Evolutionary conservation across 306 rosid genomes (phyloP).

Genomic region (Gastrolobium villosum): DNA sequence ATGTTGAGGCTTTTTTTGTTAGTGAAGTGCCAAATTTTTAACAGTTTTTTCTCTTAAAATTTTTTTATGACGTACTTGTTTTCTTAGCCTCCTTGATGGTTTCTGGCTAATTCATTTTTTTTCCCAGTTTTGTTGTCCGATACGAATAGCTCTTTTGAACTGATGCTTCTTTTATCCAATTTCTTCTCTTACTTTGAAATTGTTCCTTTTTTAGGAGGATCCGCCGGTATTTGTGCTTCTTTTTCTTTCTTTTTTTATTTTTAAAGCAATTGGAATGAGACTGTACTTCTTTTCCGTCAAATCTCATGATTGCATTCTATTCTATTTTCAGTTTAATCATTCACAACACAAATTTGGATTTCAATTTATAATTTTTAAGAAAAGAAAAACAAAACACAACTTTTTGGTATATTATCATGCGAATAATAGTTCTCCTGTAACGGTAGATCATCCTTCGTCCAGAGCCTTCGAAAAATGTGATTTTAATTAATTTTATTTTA

Average conservation of each 20-base stretch:
- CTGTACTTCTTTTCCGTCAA: background rate
- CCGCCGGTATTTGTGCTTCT: background rate
- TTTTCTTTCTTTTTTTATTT: background rate
- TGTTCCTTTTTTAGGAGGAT: background rate
- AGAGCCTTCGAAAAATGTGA: too few species aligned
- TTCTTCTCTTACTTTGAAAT: background rate
- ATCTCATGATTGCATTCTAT: too few species aligned
- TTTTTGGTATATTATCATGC: background rate
- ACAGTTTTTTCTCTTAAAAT: background rate
- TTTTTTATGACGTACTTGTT: background rate
- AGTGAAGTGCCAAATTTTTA: background rate
- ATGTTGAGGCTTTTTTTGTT: background rate
- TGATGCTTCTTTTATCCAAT: background rate
- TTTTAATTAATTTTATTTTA: too few species aligned
- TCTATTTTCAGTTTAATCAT: too few species aligned
- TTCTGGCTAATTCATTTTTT: background rate
- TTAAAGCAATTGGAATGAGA: background rate
- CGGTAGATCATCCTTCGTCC: too few species aligned
- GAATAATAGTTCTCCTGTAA: too few species aligned
- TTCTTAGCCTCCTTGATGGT: background rate
- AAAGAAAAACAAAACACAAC: too few species aligned
- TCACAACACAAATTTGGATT: too few species aligned
- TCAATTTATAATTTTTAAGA: too few species aligned
- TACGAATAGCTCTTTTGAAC: background rate
- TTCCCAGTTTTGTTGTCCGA: background rate